Conservation (phyloP, 2,329 filamentous ascomycete genomes). For the Simplicillium sp. region DNA sequence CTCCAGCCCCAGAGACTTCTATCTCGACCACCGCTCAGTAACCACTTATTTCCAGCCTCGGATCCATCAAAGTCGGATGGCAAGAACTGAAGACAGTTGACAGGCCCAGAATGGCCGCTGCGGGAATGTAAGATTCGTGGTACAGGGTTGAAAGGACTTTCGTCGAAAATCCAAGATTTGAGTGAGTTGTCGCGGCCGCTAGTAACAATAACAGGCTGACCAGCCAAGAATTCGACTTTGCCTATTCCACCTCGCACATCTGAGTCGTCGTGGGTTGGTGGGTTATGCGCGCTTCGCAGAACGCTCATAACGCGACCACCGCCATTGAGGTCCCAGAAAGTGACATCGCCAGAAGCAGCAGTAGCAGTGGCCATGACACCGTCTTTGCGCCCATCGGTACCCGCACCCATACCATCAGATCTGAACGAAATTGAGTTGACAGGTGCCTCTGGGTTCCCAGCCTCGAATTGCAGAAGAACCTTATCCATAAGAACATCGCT, state of each 20-base stretch:
- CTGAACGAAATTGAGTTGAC: constrained; percentile 84
- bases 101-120: constrained; percentile 79
- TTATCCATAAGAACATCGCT: constrained; percentile 77
- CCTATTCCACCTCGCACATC: constrained; percentile 68
- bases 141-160: constrained; percentile 77
- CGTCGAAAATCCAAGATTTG: constrained; percentile 94
- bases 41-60: constrained; percentile 85
- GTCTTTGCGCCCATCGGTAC: constrained; percentile 72
- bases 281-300: constrained; percentile 79
- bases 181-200: constrained; percentile 89
- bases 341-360: constrained; percentile 71
- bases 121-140: constrained; percentile 78
- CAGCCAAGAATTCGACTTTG: constrained; percentile 79
- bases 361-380: constrained; percentile 94
- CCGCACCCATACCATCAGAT: constrained; percentile 79
- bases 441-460: constrained; percentile 52
- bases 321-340: constrained; percentile 90
- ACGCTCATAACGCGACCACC: constrained; percentile 81
- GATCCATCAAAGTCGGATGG: constrained; percentile 84
- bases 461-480: constrained; percentile 58
- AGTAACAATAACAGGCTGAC: constrained; percentile 82
- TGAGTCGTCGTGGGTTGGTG: constrained; percentile 46
- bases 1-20: constrained; percentile 95
- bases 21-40: constrained; percentile 82
- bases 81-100: constrained; percentile 75